Evolutionary conservation across 345 rosid genomes (phyloP).

Genomic region (Reutealis trisperma): DNA sequence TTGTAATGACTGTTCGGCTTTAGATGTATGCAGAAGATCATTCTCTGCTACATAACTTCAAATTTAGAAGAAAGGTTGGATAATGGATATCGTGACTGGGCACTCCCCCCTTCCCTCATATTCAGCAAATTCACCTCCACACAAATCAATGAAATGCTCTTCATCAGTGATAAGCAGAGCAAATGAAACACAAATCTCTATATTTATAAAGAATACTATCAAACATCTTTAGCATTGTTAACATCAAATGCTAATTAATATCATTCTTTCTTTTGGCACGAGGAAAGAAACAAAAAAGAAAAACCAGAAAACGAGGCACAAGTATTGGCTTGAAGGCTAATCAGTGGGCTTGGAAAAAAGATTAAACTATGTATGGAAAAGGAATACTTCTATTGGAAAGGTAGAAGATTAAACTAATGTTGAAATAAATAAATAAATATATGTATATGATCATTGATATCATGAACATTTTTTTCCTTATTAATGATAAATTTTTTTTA

Average conservation of each 20-base stretch:
- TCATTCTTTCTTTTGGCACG: not conserved
- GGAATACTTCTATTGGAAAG: not conserved
- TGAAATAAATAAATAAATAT: no score
- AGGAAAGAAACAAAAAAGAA: not conserved
- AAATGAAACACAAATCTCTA: not conserved
- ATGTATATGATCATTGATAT: no score
- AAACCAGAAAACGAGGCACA: not conserved
- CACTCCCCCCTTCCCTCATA: constrained; percentile 87
- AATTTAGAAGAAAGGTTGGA: constrained; percentile 61
- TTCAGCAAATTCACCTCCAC: constrained; percentile 67
- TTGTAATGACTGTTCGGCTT: no score
- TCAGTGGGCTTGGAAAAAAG: not conserved
- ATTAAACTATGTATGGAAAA: not conserved
- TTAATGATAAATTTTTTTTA: no score
- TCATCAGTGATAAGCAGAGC: not conserved
- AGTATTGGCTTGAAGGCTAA: constrained; percentile 5
- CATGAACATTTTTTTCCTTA: no score
- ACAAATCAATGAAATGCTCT: constrained; percentile 51
- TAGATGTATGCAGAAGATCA: constrained; percentile 1
- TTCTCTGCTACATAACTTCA: constrained; percentile 54
- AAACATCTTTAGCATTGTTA: no score
- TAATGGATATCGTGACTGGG: constrained; percentile 71
- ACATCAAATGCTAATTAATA: not conserved
- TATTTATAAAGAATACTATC: not conserved
- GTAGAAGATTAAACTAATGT: no score